A percentile compares a stretch with the other conserved stretches of the same genome.
Evolutionary conservation across 768 basidiomycete species (phyloP).

Genomic region (Lenzites betulinus): DNA sequence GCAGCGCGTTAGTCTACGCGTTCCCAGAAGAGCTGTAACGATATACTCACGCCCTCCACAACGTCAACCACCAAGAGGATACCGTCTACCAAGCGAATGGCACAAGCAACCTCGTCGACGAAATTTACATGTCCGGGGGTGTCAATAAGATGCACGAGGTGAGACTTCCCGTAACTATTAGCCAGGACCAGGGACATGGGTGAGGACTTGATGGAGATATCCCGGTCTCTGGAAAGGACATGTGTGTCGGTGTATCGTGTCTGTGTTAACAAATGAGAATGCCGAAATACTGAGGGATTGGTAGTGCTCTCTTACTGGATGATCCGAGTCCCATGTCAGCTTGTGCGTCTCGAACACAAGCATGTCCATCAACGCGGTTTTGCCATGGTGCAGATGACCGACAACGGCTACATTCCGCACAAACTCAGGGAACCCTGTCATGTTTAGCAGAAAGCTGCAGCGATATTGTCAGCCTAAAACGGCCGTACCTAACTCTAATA

Average conservation of each 20-base stretch:
- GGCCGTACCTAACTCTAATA: not conserved
- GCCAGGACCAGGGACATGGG: conserved; percentile 93
- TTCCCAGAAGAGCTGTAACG: not conserved
- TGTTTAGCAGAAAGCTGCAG: conserved; percentile 83
- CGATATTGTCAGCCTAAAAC: not conserved
- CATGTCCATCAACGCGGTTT: conserved; percentile 97
- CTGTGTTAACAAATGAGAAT: conserved; percentile 41
- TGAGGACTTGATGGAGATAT: conserved; percentile 94
- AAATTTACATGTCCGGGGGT: conserved; percentile 99
- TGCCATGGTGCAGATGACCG: conserved; percentile 97
- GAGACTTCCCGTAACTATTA: conserved; percentile 87
- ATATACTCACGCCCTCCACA: conserved; percentile 85
- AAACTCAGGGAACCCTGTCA: conserved; percentile 91
- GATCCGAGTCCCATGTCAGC: conserved; percentile 90
- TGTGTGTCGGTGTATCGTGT: conserved; percentile 97
- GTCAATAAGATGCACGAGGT: conserved; percentile 91
- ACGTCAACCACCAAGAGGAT: conserved; percentile 94
- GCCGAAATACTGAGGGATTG: conserved; percentile 14
- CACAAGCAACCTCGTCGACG: conserved; percentile 92
- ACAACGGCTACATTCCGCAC: conserved; percentile 95
- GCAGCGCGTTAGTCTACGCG: no score
- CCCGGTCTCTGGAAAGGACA: conserved; percentile 81
- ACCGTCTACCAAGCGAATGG: conserved; percentile 87
- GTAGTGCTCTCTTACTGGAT: conserved; percentile 55
- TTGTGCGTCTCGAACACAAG: conserved; percentile 96